Conservation (phyloP, 2,329 filamentous ascomycete species). For the Xylariaceae sp. region DNA sequence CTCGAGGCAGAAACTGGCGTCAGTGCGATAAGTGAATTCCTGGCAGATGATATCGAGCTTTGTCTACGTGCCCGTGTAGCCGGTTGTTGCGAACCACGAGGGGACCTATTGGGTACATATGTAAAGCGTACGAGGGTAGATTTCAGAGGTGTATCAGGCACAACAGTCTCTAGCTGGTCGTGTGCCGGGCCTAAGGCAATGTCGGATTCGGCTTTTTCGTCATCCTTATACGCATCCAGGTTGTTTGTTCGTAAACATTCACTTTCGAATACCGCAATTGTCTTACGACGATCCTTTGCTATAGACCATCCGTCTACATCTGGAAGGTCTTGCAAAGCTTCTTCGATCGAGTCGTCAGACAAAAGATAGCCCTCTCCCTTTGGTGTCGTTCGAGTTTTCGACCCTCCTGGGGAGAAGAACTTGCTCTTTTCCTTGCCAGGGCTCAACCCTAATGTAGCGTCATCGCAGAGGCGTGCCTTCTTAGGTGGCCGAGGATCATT, state of each 20-base stretch:
- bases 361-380: conserved; percentile 53
- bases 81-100: neutral
- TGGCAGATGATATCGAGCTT: conserved; percentile 33
- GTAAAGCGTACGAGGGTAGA: conserved; percentile 43
- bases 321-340: conserved; percentile 57
- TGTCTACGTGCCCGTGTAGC: conserved; percentile 21
- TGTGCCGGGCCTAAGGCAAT: neutral
- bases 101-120: conserved; percentile 29
- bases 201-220: conserved; percentile 15
- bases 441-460: conserved; percentile 40
- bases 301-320: conserved; percentile 58
- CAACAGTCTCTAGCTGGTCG: neutral
- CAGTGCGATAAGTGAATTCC: conserved; percentile 32
- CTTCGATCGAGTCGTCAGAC: conserved; percentile 64
- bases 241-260: conserved; percentile 36
- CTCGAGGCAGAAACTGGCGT: conserved; percentile 49
- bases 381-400: conserved; percentile 32
- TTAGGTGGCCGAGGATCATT: conserved; percentile 53
- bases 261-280: conserved; percentile 55
- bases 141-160: conserved; percentile 38
- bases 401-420: conserved; percentile 52
- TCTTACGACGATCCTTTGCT: conserved; percentile 42
- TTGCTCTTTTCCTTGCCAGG: conserved; percentile 55
- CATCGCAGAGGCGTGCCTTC: conserved; percentile 61
- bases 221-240: conserved; percentile 27